A percentile compares a stretch with the other conserved stretches of the same genome.
phyloP scores from a whole-genome alignment of 805 yeast genomes.

The Zygosaccharomyces lentus region DNA sequence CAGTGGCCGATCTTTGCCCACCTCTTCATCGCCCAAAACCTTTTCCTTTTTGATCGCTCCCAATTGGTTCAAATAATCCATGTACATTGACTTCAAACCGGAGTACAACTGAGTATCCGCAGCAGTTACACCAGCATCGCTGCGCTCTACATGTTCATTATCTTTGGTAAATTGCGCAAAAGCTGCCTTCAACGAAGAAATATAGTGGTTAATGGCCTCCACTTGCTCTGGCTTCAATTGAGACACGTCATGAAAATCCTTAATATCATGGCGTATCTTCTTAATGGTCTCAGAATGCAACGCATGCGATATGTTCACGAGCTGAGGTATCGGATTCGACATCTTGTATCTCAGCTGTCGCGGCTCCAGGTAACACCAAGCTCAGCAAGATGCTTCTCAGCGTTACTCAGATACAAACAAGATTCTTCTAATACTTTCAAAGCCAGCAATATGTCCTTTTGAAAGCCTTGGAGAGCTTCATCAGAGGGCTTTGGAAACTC shows the following conservation, averaged over 20 bases:
- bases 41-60: conserved; percentile 18
- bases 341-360: conserved; percentile 5
- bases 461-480: not conserved
- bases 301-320: conserved; percentile 32
- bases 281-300: conserved; percentile 29
- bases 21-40: conserved; percentile 9
- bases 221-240: conserved; percentile 16
- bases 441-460: not conserved
- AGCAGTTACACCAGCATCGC: conserved; percentile 21
- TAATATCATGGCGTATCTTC: conserved; percentile 28
- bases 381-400: not conserved
- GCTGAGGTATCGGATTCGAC: conserved; percentile 31
- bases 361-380: not conserved
- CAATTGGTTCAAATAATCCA: conserved; percentile 29
- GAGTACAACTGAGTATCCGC: conserved; percentile 29
- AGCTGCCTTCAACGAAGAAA: conserved; percentile 21
- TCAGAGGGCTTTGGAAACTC: not conserved
- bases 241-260: conserved; percentile 14
- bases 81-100: conserved; percentile 32
- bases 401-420: not conserved
- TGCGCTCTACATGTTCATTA: conserved; percentile 27
- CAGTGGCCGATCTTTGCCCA: conserved; percentile 13
- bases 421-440: not conserved
- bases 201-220: conserved; percentile 22
- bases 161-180: conserved; percentile 26